Evolutionary conservation across 306 rosid species (phyloP).

Genomic region (Cajanus cajan): DNA sequence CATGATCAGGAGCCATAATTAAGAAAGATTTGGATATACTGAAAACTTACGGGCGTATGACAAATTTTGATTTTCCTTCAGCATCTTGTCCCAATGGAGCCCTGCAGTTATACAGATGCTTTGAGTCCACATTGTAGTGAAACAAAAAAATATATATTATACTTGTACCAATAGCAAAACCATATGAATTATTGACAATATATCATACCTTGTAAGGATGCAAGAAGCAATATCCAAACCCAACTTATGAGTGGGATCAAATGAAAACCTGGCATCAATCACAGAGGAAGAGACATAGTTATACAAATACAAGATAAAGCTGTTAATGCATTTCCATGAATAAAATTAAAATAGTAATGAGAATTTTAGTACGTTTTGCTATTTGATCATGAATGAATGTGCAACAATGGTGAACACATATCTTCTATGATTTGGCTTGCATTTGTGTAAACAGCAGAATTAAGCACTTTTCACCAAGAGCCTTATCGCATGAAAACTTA

Average conservation of each 20-base stretch:
- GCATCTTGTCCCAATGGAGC: conserved; percentile 78
- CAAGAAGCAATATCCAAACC: conserved; percentile 86
- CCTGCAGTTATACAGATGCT: conserved; percentile 41
- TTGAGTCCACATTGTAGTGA: neutral
- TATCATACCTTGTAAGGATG: conserved; percentile 70
- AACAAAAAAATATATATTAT: neutral
- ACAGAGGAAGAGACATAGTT: conserved; percentile 24
- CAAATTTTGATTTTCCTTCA: conserved; percentile 79
- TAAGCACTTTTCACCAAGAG: neutral
- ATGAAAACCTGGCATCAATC: conserved; percentile 66
- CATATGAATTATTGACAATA: neutral
- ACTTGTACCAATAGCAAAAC: conserved; percentile 1
- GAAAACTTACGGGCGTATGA: conserved; percentile 82
- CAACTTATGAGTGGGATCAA: conserved; percentile 73
- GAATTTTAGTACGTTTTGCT: conserved; percentile 4
- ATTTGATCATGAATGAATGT: conserved; percentile 3
- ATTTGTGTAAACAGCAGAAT: neutral
- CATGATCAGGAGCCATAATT: conserved; percentile 22
- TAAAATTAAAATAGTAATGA: conserved; percentile 16
- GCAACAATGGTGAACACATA: neutral
- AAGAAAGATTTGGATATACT: neutral
- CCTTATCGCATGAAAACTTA: neutral
- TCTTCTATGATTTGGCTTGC: conserved; percentile 3
- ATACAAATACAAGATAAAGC: neutral
- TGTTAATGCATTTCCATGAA: conserved; percentile 15